Base-by-base conservation (phyloP, 352 stramenopile species). In the Globisporangium recalcitrans region DNA sequence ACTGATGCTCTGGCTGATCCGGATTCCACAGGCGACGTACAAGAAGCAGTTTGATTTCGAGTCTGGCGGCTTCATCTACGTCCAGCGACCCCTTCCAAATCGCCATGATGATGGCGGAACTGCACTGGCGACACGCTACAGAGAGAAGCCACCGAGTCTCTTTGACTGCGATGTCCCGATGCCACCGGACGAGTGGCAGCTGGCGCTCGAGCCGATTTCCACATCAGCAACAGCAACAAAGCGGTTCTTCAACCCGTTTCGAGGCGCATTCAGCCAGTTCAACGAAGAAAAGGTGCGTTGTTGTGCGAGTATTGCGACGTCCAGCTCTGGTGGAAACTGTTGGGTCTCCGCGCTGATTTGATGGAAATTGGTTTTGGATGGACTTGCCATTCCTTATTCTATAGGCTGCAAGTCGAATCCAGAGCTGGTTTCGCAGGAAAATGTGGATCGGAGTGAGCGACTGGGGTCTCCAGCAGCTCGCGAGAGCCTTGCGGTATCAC, bases 391-490 rank as follows among this genome's bases (percentile, higher is more conserved):
- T n/a, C n/a, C n/a, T n/a, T n/a, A n/a, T 55, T 21, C 19, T 14
- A 13, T 22, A 75, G 47, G 78, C 82, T 7, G 68, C 71, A 19
- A 54, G 52, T 10, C 24, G 31, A 4, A 62, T 89, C n/a, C 80
- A 90, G 55, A 65, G 66, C 57, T 84, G 77, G 78, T 88, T 82
- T 60, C 77, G 82, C 38, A 51, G 51, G 2, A 65, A 69, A 22
- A 83, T 82, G 72, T 87, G 72, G 79, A 58, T 73, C n/a, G 77
- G 71, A 0, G 68, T 90, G 13, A 70, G 71, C 8, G 52, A 67
- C 3, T 90, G 74, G 75, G 64, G 67, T 13, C 62, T 90, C 19
- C 63, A 64, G 0, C 62, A 75, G 9, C 64, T 87, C 21, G 65
- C 57, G 0, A 56, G 49, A 8, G 73, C 77, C 16, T 57, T 87